Conservation (phyloP, 495 filamentous ascomycete species). For the Penicillium dipodomyicola region DNA sequence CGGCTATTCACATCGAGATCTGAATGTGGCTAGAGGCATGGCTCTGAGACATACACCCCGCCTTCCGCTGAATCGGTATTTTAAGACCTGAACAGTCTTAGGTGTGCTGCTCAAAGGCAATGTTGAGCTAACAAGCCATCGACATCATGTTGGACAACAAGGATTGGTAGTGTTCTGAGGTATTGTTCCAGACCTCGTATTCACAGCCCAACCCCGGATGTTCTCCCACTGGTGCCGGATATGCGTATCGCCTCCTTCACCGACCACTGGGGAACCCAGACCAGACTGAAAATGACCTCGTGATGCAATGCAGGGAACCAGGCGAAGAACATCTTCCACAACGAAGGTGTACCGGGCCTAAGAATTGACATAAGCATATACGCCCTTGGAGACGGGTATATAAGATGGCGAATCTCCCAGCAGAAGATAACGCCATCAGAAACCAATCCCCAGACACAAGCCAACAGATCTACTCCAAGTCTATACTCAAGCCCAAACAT, state of each 20-base stretch:
- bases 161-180: slow-evolving; percentile 19
- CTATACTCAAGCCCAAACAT: slow-evolving; percentile 12
- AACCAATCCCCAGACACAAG: slow-evolving; percentile 3
- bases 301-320: slow-evolving; percentile 3
- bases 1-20: slow-evolving; percentile 1
- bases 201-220: slow-evolving; percentile 16
- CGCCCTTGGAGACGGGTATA: slow-evolving; percentile 9
- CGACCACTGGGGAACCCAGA: not conserved
- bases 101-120: not conserved
- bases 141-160: slow-evolving; percentile 3
- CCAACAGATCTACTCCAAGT: slow-evolving; percentile 5
- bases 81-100: not conserved
- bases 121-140: slow-evolving; percentile 12
- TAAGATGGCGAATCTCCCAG: slow-evolving; percentile 13
- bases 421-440: slow-evolving; percentile 9
- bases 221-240: not conserved
- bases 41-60: slow-evolving; percentile 17
- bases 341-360: not conserved
- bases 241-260: not conserved
- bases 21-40: slow-evolving; percentile 9
- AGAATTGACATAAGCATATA: not conserved
- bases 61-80: not conserved
- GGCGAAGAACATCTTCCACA: not conserved
- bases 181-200: slow-evolving; percentile 37
- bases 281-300: not conserved